These are phyloP conservation scores for Trametes versicolor DNA, from an alignment of 1,284 basidiomycete species.

Conservation along the genomic window DNA sequence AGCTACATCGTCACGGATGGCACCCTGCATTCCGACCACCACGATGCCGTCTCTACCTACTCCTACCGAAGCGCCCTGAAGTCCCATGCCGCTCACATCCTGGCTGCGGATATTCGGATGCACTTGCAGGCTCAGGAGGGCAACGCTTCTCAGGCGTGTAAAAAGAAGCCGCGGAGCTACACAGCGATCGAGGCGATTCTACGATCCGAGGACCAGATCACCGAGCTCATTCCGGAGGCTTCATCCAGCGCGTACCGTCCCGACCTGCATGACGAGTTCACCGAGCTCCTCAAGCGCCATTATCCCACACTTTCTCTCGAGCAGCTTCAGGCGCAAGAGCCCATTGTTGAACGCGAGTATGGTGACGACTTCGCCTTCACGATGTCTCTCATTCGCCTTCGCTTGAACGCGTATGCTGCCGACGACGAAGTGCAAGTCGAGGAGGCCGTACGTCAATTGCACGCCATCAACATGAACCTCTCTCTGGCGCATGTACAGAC, in stretches of 20 bases:
- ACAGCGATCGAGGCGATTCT: constrained; percentile 63
- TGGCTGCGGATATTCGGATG: constrained; percentile 75
- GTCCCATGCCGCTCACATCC: constrained; percentile 77
- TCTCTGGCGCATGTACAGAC: constrained; percentile 86
- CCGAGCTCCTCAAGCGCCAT: constrained; percentile 52
- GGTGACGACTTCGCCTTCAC: constrained; percentile 86
- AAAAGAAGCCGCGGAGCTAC: constrained; percentile 66
- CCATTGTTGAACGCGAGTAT: constrained; percentile 76
- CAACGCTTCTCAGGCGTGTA: constrained; percentile 41
- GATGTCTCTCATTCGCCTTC: constrained; percentile 57
- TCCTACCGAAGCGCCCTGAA: constrained; percentile 80
- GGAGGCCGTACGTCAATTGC: constrained; percentile 59
- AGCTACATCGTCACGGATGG: constrained; percentile 59
- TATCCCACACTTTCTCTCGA: constrained; percentile 68
- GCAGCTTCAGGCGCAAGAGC: constrained; percentile 71
- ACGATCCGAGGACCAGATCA: constrained; percentile 66
- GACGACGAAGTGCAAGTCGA: constrained; percentile 55
- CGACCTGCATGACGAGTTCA: constrained; percentile 66
- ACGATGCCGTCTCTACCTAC: constrained; percentile 69
- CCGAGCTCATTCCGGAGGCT: constrained; percentile 73
- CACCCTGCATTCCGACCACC: constrained; percentile 63
- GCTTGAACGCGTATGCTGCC: constrained; percentile 60
- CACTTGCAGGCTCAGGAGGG: constrained; percentile 54
- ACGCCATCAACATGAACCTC: constrained; percentile 85
- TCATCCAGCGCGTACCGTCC: constrained; percentile 77